A percentile compares a stretch with the other conserved stretches of the same genome.
Conservation (phyloP, 345 rosid genomes). For the Brassica carinata region DNA sequence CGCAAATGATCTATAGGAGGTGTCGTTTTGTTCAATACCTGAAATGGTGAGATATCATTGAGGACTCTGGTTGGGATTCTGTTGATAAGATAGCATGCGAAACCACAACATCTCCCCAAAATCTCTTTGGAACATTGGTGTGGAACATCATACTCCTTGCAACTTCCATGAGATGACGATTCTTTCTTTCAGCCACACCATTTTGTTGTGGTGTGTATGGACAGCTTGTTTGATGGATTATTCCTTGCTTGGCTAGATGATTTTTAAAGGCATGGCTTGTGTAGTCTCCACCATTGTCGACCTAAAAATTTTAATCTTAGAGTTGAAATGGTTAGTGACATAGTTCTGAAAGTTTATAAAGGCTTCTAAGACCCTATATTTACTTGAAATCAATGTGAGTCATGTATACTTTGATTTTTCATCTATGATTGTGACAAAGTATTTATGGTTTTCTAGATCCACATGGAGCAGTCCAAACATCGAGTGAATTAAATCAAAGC, state of each 20-base stretch:
- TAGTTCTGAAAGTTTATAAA: too few relatives aligned
- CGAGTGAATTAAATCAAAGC: too few relatives aligned
- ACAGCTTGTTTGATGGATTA: background rate
- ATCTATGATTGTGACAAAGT: background rate
- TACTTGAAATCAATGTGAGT: background rate
- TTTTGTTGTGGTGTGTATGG: background rate
- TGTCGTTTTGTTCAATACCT: too few relatives aligned
- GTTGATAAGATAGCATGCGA: too few relatives aligned
- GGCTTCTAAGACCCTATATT: background rate
- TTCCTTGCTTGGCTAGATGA: background rate
- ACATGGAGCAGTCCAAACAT: too few relatives aligned
- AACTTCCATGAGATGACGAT: background rate
- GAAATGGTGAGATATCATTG: too few relatives aligned
- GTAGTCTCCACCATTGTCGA: too few relatives aligned
- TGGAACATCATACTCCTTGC: background rate
- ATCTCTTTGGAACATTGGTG: background rate
- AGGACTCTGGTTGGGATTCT: background rate
- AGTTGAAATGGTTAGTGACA: too few relatives aligned
- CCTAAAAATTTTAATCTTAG: too few relatives aligned
- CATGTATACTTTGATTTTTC: background rate
- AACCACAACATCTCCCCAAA: background rate
- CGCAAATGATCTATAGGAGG: too few relatives aligned
- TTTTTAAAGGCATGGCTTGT: background rate
- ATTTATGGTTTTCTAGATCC: too few relatives aligned
- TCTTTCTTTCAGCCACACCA: background rate